phyloP scores from a whole-genome alignment of 352 stramenopile genomes.

The Phytophthora tentaculata region DNA sequence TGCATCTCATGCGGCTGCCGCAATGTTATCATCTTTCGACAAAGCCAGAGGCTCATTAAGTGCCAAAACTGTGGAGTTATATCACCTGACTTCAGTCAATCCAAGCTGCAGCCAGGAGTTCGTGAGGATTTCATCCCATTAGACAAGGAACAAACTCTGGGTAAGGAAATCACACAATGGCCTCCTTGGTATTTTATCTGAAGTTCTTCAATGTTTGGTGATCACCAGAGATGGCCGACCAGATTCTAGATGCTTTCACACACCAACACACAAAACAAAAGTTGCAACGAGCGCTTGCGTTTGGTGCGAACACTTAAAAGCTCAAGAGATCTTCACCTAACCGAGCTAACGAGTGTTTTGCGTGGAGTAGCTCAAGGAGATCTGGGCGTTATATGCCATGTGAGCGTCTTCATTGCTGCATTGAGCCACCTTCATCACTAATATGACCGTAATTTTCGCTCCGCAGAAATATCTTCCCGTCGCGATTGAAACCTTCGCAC shows the following conservation, averaged over 20 bases:
- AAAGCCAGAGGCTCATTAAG: slow-evolving; percentile 36
- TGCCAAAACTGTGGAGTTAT: slow-evolving; percentile 62
- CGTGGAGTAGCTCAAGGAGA: slow-evolving; percentile 45
- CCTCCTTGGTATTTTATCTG: neutral
- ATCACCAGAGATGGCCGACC: slow-evolving; percentile 49
- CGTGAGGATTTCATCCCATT: slow-evolving; percentile 36
- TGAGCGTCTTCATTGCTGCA: slow-evolving; percentile 13
- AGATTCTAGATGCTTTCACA: slow-evolving; percentile 54
- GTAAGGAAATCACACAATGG: slow-evolving; percentile 16
- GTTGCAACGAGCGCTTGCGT: slow-evolving; percentile 45
- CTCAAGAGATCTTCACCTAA: neutral
- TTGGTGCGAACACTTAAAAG: neutral
- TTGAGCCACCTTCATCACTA: neutral
- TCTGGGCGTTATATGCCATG: slow-evolving; percentile 50
- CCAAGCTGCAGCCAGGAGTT: slow-evolving; percentile 27
- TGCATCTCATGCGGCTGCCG: slow-evolving; percentile 62
- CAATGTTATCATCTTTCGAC: slow-evolving; percentile 40
- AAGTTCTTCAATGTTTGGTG: neutral
- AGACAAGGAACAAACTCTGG: slow-evolving; percentile 33
- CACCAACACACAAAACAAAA: slow-evolving; percentile 45
- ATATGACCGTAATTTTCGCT: neutral
- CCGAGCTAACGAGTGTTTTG: neutral
- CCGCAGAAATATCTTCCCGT: slow-evolving; percentile 57
- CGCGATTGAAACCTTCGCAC: slow-evolving; percentile 45
- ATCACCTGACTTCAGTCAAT: slow-evolving; percentile 51